A percentile compares a stretch with the other conserved stretches of the same genome.
Evolutionary conservation across 352 stramenopile species (phyloP).

Genomic region (Globisporangium abappressorium): DNA sequence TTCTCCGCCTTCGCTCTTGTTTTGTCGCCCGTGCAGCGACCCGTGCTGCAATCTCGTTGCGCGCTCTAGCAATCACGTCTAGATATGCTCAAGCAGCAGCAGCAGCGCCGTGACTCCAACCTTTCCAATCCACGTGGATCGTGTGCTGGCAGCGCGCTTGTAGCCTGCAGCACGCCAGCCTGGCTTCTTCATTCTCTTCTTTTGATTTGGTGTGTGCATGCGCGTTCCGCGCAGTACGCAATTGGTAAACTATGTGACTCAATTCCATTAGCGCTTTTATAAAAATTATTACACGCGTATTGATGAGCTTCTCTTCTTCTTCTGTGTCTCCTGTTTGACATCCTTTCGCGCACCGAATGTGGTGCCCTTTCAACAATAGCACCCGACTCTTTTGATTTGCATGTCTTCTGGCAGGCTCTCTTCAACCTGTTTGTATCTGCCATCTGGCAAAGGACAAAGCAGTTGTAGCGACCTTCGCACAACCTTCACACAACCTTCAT

Average conservation of each 20-base stretch:
- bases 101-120: background rate
- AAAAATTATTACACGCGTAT: background rate
- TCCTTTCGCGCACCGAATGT: background rate
- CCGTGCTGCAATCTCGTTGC: background rate
- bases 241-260: slow-evolving; percentile 1
- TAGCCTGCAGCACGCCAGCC: background rate
- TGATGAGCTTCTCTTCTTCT: background rate
- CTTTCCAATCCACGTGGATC: background rate
- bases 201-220: slow-evolving; percentile 4
- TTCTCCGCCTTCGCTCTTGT: background rate
- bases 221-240: background rate
- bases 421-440: background rate
- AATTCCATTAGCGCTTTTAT: slow-evolving; percentile 2
- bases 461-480: background rate
- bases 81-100: background rate
- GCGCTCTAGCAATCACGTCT: background rate
- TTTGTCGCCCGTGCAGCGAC: background rate
- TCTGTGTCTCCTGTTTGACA: background rate
- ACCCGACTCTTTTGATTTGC: background rate
- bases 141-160: background rate
- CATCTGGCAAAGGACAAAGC: background rate
- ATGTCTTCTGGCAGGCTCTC: background rate
- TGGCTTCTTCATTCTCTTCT: slow-evolving; percentile 1
- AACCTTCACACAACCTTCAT: background rate
- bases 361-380: background rate